phyloP scores from a whole-genome alignment of 2,329 filamentous ascomycete genomes.

The Colletotrichum neosansevieriae region DNA sequence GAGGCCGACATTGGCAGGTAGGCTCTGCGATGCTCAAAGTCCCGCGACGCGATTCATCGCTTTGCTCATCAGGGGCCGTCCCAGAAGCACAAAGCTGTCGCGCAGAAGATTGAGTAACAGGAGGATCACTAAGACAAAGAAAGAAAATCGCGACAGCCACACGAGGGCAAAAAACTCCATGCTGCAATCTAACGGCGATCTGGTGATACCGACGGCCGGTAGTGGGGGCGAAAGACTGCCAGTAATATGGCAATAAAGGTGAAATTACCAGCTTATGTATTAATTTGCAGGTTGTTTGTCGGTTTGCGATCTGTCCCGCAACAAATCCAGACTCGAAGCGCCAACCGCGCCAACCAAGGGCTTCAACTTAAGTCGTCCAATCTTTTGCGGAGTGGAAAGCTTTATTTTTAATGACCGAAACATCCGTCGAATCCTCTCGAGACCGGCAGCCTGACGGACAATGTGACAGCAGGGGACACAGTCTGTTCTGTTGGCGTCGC shows the following conservation, averaged over 20 bases:
- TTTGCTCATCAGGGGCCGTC: slow-evolving; percentile 1
- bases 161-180: background rate
- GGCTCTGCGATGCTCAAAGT: no score
- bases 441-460: slow-evolving; percentile 3
- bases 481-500: background rate
- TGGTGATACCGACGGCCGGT: background rate
- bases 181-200: background rate
- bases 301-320: background rate
- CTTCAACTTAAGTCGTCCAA: slow-evolving; percentile 9
- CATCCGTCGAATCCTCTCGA: slow-evolving; percentile 4
- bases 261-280: background rate
- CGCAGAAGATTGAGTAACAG: background rate
- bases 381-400: slow-evolving; percentile 2
- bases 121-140: background rate
- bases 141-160: background rate
- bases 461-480: background rate
- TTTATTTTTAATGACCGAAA: slow-evolving; percentile 24
- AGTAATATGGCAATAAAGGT: background rate
- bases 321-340: slow-evolving; percentile 6
- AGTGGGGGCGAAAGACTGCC: background rate
- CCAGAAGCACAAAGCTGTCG: background rate
- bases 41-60: background rate
- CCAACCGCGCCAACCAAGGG: slow-evolving; percentile 2
- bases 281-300: background rate
- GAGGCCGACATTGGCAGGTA: no score